Evolutionary conservation across 495 filamentous ascomycete species (phyloP), one percentile per base, ranked within the genome.

Genomic region (Platismatia glauca): DNA sequence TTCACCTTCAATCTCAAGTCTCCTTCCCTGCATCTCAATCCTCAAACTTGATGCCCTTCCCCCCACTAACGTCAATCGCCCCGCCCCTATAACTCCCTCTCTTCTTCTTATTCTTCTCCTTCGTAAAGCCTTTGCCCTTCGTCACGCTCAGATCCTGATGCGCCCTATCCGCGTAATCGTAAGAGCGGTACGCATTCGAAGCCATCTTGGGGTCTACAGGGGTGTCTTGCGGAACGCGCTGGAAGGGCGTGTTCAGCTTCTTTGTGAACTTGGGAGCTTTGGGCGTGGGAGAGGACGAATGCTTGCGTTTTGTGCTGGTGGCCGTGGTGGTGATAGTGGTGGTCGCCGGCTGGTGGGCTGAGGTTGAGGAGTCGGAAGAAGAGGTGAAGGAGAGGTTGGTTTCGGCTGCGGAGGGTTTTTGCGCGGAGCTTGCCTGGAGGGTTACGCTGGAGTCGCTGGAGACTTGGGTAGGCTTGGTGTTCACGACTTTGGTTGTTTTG

Each of bases 21-120:
- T 6, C 18, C 15, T 20, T 33, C 8, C 24, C 59, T 56, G 1
- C n/a, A 39, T 22, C 35, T 57, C 33, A 62, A 22, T 62, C 53
- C 39, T 93, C 88, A 76, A 96, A 96, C 79, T 93, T 95, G 75
- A 93, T 88, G 56, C 88, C 86, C 71, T 85, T 84, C 65, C 85
- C 84, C 24, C 82, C 82, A 27, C 71, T 64, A 62, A 90, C 86
- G 72, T 95, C 90, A 64, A 97, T 90, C 27, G 79, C 77, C 12
- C 92, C 92, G 16, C 91, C 92, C 59, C 86, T 82, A 78, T 95
- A 96, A 57, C 84, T 88, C 55, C 95, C 95, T 68, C 89, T 74
- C 76, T 79, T 80, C 79, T 89, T 89, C 80, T 97, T 99, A 74
- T 99, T 97, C 86, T 99, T 99, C 78, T 97, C 95, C 81, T 99